Evolutionary conservation across 306 rosid species (phyloP).

Genomic region (Cucurbita moschata): DNA sequence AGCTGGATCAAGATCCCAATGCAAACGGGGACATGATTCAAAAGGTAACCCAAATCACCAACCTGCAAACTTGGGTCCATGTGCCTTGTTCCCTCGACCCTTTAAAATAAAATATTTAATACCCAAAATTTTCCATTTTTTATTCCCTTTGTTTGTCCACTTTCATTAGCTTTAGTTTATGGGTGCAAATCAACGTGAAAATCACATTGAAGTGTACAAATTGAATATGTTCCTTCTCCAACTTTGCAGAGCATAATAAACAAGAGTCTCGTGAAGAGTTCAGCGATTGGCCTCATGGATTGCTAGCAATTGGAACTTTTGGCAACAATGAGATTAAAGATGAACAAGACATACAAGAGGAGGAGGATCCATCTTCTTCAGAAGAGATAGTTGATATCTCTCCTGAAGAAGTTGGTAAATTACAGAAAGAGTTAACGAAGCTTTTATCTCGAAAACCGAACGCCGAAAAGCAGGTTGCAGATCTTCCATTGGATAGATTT

Average conservation of each 20-base stretch:
- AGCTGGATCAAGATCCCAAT: constrained; percentile 4
- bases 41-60: not conserved
- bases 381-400: constrained; percentile 62
- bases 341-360: constrained; percentile 21
- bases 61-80: constrained; percentile 1
- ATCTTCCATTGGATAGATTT: constrained; percentile 89
- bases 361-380: constrained; percentile 39
- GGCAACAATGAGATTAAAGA: constrained; percentile 57
- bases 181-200: not conserved
- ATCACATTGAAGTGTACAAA: not conserved
- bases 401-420: constrained; percentile 81
- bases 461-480: constrained; percentile 52
- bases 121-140: not conserved
- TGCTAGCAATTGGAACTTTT: constrained; percentile 86
- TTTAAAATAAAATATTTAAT: not conserved
- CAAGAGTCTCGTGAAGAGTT: constrained; percentile 84
- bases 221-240: not conserved
- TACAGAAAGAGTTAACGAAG: constrained; percentile 65
- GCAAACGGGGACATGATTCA: constrained; percentile 5
- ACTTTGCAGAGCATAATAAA: constrained; percentile 39
- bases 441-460: constrained; percentile 61
- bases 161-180: not conserved
- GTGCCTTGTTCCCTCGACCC: not conserved
- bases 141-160: not conserved
- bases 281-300: constrained; percentile 83